Conservation (phyloP, 768 basidiomycete species). For the Scleroderma bovista region DNA sequence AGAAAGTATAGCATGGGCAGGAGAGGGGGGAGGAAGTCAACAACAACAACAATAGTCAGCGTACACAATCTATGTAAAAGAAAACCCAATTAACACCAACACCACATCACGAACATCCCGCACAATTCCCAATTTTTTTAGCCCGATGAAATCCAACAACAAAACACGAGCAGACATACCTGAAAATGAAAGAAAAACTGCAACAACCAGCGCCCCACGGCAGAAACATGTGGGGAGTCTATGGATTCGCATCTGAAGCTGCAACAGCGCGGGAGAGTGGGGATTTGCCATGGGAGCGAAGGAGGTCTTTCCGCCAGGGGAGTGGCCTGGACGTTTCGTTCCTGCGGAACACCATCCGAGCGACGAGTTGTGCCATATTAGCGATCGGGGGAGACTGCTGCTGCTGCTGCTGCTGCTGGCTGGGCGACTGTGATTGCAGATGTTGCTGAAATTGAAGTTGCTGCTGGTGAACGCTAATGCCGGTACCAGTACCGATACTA, state of each 20-base stretch:
- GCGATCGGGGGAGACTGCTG: constrained; percentile 21
- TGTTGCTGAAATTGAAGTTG: not conserved
- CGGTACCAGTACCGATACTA: not conserved
- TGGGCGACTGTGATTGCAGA: not conserved
- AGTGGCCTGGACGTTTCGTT: constrained; percentile 35
- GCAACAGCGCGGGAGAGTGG: constrained; percentile 21
- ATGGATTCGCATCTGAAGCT: constrained; percentile 3
- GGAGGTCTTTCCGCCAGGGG: constrained; percentile 28
- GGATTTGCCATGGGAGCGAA: constrained; percentile 23
- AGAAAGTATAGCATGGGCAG: constrained; percentile 4
- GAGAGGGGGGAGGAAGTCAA: not conserved
- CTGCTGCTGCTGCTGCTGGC: constrained; percentile 7
- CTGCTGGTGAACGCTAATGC: not conserved
- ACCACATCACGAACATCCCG: constrained; percentile 2
- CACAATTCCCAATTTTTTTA: not conserved
- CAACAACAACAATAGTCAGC: not conserved
- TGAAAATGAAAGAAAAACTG: not conserved
- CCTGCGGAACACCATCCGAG: constrained; percentile 43
- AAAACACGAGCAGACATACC: constrained; percentile 2
- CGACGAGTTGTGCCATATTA: constrained; percentile 38
- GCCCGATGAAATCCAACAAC: not conserved
- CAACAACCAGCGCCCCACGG: not conserved
- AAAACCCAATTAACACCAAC: constrained; percentile 3
- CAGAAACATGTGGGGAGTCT: not conserved
- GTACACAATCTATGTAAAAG: too few relatives aligned